These are phyloP conservation scores for Cyclotella choctawhatcheeana DNA, from an alignment of 108 stramenopile species.

Conservation along the genomic window DNA sequence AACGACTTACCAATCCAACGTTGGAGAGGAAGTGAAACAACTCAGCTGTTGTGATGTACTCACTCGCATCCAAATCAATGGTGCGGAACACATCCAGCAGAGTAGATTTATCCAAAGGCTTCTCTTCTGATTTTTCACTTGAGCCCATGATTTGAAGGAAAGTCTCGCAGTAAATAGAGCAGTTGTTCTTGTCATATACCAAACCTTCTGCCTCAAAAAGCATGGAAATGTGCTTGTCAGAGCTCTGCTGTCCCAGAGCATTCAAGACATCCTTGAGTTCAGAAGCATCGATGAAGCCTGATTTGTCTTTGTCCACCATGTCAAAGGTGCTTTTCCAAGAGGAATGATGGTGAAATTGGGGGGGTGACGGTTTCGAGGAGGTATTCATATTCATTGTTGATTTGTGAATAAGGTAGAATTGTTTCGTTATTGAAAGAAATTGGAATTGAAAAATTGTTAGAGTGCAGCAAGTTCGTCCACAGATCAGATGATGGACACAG, in stretches of 20 bases:
- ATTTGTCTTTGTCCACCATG: not conserved
- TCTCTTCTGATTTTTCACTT: not conserved
- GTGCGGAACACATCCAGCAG: not conserved
- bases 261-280: not conserved
- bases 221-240: not conserved
- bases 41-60: conserved; percentile 7
- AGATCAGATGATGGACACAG: too few relatives aligned
- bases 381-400: too few relatives aligned
- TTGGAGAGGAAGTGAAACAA: not conserved
- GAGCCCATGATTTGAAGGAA: not conserved
- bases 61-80: conserved; percentile 3
- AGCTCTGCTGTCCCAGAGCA: not conserved
- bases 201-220: not conserved
- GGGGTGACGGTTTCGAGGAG: too few relatives aligned
- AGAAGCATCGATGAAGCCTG: not conserved
- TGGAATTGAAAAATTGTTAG: too few relatives aligned
- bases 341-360: too few relatives aligned
- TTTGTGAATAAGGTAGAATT: too few relatives aligned
- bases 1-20: not conserved
- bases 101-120: not conserved
- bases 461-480: too few relatives aligned
- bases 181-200: not conserved
- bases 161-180: not conserved
- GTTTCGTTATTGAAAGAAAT: too few relatives aligned
- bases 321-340: too few relatives aligned